phyloP scores from a whole-genome alignment of 2,329 filamentous ascomycete species.

The Botrytis pseudocinerea region DNA sequence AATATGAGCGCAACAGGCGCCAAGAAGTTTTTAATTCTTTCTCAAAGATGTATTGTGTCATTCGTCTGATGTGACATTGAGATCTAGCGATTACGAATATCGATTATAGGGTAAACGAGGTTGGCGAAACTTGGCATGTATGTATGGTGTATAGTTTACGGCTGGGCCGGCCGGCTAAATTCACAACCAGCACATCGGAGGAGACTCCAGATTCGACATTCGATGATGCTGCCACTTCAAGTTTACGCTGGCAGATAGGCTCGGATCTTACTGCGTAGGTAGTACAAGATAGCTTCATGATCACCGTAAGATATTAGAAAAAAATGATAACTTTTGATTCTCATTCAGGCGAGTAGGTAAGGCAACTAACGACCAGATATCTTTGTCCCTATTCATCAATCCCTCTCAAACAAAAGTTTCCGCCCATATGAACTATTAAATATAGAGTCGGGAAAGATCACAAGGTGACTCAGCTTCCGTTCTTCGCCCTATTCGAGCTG shows the following conservation, averaged over 20 bases:
- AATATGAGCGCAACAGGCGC: background rate
- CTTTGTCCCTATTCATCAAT: background rate
- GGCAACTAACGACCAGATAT: background rate
- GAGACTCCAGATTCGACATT: background rate
- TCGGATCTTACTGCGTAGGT: background rate
- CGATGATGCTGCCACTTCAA: too few species aligned
- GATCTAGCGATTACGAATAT: background rate
- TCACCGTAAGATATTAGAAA: background rate
- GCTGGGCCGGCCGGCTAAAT: background rate
- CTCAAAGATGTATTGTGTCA: background rate
- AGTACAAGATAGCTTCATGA: background rate
- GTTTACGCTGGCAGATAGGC: background rate
- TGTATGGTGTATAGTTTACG: background rate
- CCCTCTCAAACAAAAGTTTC: background rate
- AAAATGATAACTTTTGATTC: constrained; percentile 11
- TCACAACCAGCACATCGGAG: background rate
- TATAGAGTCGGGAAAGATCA: background rate
- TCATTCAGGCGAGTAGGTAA: background rate
- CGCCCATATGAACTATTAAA: background rate
- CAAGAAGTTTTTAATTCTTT: background rate
- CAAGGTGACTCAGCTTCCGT: background rate
- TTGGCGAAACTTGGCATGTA: background rate
- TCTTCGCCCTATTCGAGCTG: background rate
- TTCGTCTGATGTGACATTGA: background rate
- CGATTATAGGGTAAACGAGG: background rate